These are phyloP conservation scores for Dryadomyces quercivorus DNA, from an alignment of 2,329 filamentous ascomycete genomes.

Conservation along the genomic window DNA sequence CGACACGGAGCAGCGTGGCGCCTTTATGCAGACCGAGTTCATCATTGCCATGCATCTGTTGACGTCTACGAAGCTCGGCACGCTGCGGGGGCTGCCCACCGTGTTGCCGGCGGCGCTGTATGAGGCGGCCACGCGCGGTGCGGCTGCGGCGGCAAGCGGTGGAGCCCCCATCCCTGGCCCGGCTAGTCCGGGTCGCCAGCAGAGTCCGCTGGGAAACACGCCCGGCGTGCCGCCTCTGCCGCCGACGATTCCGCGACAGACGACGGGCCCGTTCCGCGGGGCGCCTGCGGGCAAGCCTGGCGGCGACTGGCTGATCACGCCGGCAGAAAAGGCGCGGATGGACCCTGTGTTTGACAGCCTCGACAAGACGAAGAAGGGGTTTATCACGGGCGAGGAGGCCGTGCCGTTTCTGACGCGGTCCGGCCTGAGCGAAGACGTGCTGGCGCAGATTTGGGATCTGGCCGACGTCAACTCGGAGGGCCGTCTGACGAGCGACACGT, in stretches of 20 bases:
- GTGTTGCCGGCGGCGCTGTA: slow-evolving; percentile 76
- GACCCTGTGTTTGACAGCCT: slow-evolving; percentile 76
- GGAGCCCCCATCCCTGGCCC: slow-evolving; percentile 10
- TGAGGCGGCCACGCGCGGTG: slow-evolving; percentile 72
- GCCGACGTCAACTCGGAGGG: slow-evolving; percentile 89
- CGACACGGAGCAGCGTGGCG: slow-evolving; percentile 85
- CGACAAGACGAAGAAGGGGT: slow-evolving; percentile 69
- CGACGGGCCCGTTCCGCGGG: slow-evolving; percentile 54
- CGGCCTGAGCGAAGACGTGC: slow-evolving; percentile 70
- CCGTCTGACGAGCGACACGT: slow-evolving; percentile 75
- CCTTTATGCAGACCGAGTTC: slow-evolving; percentile 80
- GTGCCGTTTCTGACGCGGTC: slow-evolving; percentile 92
- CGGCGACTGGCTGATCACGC: slow-evolving; percentile 67
- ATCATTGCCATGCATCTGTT: slow-evolving; percentile 97
- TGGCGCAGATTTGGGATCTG: slow-evolving; percentile 95
- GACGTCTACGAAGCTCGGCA: slow-evolving; percentile 77
- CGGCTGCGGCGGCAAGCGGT: neutral
- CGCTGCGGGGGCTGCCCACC: slow-evolving; percentile 66
- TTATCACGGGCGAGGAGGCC: slow-evolving; percentile 86
- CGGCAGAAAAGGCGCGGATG: slow-evolving; percentile 76
- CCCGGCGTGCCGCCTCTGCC: slow-evolving; percentile 14
- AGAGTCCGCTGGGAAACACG: slow-evolving; percentile 30
- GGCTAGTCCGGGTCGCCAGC: slow-evolving; percentile 24
- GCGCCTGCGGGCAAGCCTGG: neutral
- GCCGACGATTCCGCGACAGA: slow-evolving; percentile 62